These are phyloP conservation scores for Cryptococcus neoformans DNA, from an alignment of 1,284 basidiomycete genomes.

Conservation along the genomic window DNA sequence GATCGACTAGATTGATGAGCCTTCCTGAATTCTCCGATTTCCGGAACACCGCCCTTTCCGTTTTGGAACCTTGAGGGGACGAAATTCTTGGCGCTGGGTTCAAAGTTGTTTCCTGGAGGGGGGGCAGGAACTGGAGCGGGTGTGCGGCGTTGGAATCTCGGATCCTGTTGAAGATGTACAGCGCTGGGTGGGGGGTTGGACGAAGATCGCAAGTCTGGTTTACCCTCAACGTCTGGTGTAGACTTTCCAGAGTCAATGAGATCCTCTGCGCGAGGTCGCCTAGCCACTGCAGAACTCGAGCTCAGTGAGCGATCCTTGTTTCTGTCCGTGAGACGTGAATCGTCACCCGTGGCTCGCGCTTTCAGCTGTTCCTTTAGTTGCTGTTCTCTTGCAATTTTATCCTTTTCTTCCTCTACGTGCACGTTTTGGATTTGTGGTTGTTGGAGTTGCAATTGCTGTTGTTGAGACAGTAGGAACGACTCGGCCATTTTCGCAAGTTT, in stretches of 20 bases:
- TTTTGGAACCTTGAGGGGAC: not conserved
- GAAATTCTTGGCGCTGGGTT: slow-evolving; percentile 2
- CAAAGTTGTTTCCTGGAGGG: not conserved
- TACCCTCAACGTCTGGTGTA: not conserved
- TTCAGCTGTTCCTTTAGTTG: slow-evolving; percentile 9
- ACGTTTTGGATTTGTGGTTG: not conserved
- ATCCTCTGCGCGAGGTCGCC: slow-evolving; percentile 1
- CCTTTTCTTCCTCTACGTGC: not conserved
- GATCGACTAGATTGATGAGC: not conserved
- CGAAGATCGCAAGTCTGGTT: not conserved
- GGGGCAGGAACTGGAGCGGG: not conserved
- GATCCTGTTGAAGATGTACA: not conserved
- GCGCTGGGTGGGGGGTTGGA: not conserved
- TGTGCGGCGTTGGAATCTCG: not conserved
- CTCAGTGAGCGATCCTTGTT: not conserved
- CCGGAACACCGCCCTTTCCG: not conserved
- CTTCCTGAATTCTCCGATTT: not conserved
- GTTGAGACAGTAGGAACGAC: slow-evolving; percentile 10
- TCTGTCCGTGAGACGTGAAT: not conserved
- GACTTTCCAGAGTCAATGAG: not conserved
- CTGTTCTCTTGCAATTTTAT: slow-evolving; percentile 1
- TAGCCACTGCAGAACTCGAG: not conserved
- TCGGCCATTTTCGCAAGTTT: slow-evolving; percentile 13
- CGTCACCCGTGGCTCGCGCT: slow-evolving; percentile 1
- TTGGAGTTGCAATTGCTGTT: not conserved